phyloP scores from a whole-genome alignment of 2,329 filamentous ascomycete species.

The Talaromyces sp. region DNA sequence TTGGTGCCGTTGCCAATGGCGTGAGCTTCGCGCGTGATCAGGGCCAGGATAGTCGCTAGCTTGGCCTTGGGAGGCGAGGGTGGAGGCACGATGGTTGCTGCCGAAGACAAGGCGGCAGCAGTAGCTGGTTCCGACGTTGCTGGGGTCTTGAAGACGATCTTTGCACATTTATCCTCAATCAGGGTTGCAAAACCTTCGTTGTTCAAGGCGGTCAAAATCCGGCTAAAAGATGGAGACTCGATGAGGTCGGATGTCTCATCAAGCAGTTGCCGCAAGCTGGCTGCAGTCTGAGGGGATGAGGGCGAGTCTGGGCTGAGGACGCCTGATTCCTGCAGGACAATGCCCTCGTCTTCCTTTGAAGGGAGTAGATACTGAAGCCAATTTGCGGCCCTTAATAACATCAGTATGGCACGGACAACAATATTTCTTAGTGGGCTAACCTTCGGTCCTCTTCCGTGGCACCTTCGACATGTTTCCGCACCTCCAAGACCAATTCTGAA shows the following conservation, averaged over 20 bases:
- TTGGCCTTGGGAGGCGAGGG: conserved; percentile 54
- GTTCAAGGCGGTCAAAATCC: conserved; percentile 79
- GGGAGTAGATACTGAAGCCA: conserved; percentile 87
- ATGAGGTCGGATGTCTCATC: conserved; percentile 95
- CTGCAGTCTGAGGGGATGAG: conserved; percentile 28
- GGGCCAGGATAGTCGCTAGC: conserved; percentile 82
- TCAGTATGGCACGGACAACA: not conserved
- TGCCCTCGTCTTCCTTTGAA: conserved; percentile 68
- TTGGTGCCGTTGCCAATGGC: conserved; percentile 68
- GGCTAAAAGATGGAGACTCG: conserved; percentile 84
- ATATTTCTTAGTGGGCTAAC: conserved; percentile 23
- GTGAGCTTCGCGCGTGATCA: conserved; percentile 86
- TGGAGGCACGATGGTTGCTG: conserved; percentile 35
- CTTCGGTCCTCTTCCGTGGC: conserved; percentile 58
- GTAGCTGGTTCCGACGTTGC: conserved; percentile 31
- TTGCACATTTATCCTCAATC: conserved; percentile 73
- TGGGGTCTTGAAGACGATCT: conserved; percentile 64
- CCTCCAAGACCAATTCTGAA: conserved; percentile 72
- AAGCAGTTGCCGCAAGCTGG: conserved; percentile 71
- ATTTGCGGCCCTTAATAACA: conserved; percentile 45
- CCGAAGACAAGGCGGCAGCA: conserved; percentile 41
- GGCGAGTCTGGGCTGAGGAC: conserved; percentile 48
- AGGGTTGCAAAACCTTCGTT: conserved; percentile 82
- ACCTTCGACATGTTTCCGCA: conserved; percentile 81
- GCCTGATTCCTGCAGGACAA: conserved; percentile 79